Base-by-base conservation (phyloP, 179 eudicot genomes). In the Nepenthes alata region DNA sequence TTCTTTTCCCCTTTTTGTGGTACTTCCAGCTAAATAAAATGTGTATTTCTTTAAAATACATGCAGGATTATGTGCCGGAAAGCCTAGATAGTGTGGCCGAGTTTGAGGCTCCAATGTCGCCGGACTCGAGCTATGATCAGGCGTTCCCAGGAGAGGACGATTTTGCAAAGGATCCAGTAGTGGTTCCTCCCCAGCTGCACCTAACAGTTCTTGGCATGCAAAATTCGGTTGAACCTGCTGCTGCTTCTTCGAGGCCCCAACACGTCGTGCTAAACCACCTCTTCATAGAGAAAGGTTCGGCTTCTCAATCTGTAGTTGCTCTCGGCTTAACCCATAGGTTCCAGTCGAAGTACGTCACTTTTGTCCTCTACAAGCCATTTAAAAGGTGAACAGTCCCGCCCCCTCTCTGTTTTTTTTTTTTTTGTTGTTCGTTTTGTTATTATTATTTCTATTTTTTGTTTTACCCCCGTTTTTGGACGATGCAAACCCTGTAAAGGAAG, bases 231-330 rank as follows among this genome's bases (percentile, higher is more conserved):
- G 86, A 75, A 15, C 25, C 25, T 25, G 54, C 73, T 6, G 4
- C 73, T 35, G 58, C 77, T 70, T 37, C 75, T 50, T 58, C 84
- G 13, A 83, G 74, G 72, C 96, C 97, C 41, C 85, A 77, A n/a
- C 96, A 91, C 65, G 91, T 88, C 48, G 87, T 84, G 69, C 85
- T 91, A 53, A 82, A 91, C 80, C 97, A 91, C 60, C 82, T 91
- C 49, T 88, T 77, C 57, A 79, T 86, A 37, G 88, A 87, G 60
- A 89, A 83, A 66, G 86, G 85, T 52, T 75, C 76, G 77, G 74
- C 85, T 38, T 67, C 95, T 55, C 87, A 70, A 75, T 87, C 96
- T n/a, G 78, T 87, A 37, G 91, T 89, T 59, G 88, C 87, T 60
- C 91, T 89, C 37, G 96, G 96, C 49, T 56, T 82, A 61, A 82